These are phyloP conservation scores for Amphibolis antarctica DNA, from an alignment of 106 monocot species.

Conservation along the genomic window DNA sequence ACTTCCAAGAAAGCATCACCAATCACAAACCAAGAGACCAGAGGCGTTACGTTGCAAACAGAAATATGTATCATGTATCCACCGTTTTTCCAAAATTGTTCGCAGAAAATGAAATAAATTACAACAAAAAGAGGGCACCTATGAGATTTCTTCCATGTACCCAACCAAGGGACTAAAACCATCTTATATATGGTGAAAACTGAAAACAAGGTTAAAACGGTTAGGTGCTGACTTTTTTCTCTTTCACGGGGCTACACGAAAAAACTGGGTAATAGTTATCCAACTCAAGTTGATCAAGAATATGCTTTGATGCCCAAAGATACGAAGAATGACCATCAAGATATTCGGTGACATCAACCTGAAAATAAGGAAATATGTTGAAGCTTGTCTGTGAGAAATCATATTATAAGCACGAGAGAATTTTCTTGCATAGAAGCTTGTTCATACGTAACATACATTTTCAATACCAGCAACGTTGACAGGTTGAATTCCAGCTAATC, in stretches of 20 bases:
- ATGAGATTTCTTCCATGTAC: background rate
- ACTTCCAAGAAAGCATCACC: background rate
- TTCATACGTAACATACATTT: constrained; percentile 34
- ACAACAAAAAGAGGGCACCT: background rate
- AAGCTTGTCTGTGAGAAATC: background rate
- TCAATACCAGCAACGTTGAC: constrained; percentile 71
- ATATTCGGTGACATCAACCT: constrained; percentile 79
- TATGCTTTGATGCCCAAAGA: constrained; percentile 21
- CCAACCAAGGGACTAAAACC: too few relatives aligned
- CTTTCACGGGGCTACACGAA: constrained; percentile 7
- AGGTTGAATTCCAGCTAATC: constrained; percentile 86
- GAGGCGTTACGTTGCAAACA: background rate
- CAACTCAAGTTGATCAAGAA: constrained; percentile 62
- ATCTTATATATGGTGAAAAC: too few relatives aligned
- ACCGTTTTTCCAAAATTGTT: background rate
- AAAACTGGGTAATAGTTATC: constrained; percentile 52
- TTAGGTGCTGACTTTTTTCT: background rate
- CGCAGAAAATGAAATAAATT: background rate
- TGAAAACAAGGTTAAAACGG: too few relatives aligned
- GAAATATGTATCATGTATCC: background rate
- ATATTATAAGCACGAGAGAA: background rate
- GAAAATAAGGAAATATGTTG: constrained; percentile 7
- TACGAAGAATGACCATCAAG: constrained; percentile 83
- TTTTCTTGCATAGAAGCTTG: background rate
- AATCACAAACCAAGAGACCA: background rate